Evolutionary conservation across 2,329 filamentous ascomycete species (phyloP), one percentile per base, ranked within the genome.

Genomic region (Grosmannia penicillata): DNA sequence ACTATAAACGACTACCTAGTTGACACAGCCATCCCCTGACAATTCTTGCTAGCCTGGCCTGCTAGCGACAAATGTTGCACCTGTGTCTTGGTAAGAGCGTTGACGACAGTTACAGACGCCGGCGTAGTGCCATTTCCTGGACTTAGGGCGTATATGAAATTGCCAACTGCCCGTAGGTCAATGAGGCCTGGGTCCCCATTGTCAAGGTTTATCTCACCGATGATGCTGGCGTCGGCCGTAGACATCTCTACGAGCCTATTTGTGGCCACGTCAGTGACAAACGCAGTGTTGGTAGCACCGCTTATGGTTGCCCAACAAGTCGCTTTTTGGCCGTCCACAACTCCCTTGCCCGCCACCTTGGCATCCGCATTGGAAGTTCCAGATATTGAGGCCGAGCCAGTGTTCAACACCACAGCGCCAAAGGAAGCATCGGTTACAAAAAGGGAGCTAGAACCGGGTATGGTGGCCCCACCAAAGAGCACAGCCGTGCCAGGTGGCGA

Each of bases 361-460:
- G 60, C 59, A 45, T 8, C 43, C 6, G n/a, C n/a, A n/a, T n/a
- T n/a, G n/a, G n/a, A n/a, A n/a, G n/a, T n/a, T n/a, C n/a, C n/a
- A n/a, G 18, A 33, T 19, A 15, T 14, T 3, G 19, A 33, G 31
- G 19, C n/a, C n/a, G n/a, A n/a, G n/a, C n/a, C n/a, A n/a, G n/a
- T n/a, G n/a, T n/a, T n/a, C n/a, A n/a, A n/a, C n/a, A 74, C 57
- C 0, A 61, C 64, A 0, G 55, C 66, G 6, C 74, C 74, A 38
- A 78, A 75, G 0, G 69, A 68, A 0, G 72, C 65, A 39, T 78
- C 74, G 0, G 72, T 71, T 0, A 61, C 62, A 42, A 78, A 71
- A 28, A 75, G 48, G 23, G 62, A 51, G 3, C 48, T 54, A 0
- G 58, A 59, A 0, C 56, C 57, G 1, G 64, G 63, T 29, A 77